These are phyloP conservation scores for Nosema bombycis DNA, from an alignment of 371 early-diverging fungal species.

Conservation along the genomic window DNA sequence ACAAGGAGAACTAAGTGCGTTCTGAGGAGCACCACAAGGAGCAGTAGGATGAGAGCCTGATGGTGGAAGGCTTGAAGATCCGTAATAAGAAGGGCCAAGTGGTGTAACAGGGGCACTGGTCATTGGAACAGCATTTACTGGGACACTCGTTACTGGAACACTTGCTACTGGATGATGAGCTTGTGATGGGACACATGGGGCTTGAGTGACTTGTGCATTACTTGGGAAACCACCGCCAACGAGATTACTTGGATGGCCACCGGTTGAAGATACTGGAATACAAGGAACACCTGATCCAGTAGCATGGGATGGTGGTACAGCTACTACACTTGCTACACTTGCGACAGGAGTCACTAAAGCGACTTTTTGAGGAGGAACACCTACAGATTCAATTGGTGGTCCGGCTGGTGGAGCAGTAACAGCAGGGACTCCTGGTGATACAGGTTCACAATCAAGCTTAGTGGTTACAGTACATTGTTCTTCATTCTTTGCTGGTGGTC, in stretches of 20 bases:
- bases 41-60: background rate
- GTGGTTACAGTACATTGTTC: constrained; percentile 6
- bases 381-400: background rate
- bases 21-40: background rate
- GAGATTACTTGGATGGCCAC: background rate
- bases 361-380: no score
- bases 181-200: background rate
- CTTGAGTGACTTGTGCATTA: background rate
- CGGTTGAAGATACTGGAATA: background rate
- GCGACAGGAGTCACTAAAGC: background rate
- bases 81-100: background rate
- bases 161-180: background rate
- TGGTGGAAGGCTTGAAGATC: background rate
- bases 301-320: background rate
- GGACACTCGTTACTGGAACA: background rate
- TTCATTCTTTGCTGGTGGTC: constrained; percentile 5
- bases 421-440: background rate
- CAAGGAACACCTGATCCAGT: background rate
- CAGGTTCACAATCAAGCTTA: constrained; percentile 16
- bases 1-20: constrained; percentile 4
- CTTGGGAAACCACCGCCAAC: background rate
- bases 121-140: background rate
- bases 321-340: background rate
- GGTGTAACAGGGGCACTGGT: background rate
- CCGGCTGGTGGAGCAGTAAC: background rate